Base-by-base conservation (phyloP, 2,329 filamentous ascomycete genomes). In the Fusarium pseudoanthophilum region DNA sequence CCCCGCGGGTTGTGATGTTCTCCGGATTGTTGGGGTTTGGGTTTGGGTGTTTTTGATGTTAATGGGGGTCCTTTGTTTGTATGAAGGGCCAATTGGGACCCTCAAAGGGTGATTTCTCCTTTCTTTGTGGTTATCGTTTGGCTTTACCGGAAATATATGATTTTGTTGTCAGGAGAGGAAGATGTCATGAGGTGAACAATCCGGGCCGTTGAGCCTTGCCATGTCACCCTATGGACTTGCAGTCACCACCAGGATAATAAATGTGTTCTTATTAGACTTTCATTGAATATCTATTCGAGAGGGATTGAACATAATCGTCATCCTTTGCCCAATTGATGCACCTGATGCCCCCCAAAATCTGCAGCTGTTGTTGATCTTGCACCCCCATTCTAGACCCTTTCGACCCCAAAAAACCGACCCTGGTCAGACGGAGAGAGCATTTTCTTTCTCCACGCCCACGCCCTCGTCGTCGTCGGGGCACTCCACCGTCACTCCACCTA, bases 401-500 rank as follows among this genome's bases (percentile, higher is more conserved):
- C 36, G 59, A 67, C 58, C 51, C 64, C 42, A 65, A 65, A 39
- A 67, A 45, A 34, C 16, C 30, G 16, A 51, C 43, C 64, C 66
- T 52, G 59, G 74, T 59, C 65, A 51, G 36, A 11, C 34, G 9
- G 34, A 36, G 34, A 36, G 60, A 32, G n/a, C 51, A 60, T 42
- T 53, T 57, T 48, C 32, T 37, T 72, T 72, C 72, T 51, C 68
- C 72, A 74, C 72, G 52, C 72, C 55, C 69, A 64, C 64, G 28
- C 40, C 30, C 32, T 36, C 18, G 51, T 67, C 18, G 51, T 67
- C 68, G 53, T 62, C 57, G 65, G 64, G 65, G 60, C 62, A 71
- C 75, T 75, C 73, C 73, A 73, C 71, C 61, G 75, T 70, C 71
- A 69, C 75, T 67, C 74, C 74, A 77, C 70, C 60, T 40, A 26